phyloP scores from a whole-genome alignment of 306 rosid species.

The Erythrophleum fordii region DNA sequence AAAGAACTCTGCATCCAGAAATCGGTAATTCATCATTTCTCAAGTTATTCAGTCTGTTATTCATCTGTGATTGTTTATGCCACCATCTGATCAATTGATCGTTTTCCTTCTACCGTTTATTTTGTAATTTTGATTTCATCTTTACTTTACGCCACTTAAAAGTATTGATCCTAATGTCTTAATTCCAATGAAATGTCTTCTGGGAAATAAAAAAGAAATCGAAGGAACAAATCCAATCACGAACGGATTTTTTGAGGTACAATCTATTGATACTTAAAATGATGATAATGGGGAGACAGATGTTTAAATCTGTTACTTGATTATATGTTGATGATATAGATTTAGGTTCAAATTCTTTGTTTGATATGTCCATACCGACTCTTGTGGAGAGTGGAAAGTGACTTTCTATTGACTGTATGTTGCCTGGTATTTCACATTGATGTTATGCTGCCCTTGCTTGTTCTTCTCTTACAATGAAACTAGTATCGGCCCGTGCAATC shows the following conservation, averaged over 20 bases:
- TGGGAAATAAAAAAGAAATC: neutral
- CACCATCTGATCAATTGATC: neutral
- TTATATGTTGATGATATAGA: neutral
- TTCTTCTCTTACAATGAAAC: constrained; percentile 4
- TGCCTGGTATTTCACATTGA: neutral
- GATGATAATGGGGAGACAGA: neutral
- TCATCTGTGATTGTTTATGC: neutral
- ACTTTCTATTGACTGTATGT: neutral
- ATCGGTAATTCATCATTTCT: constrained; percentile 44
- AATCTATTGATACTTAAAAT: neutral
- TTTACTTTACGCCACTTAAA: neutral
- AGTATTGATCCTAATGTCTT: neutral
- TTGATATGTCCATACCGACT: neutral
- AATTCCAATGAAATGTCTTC: neutral
- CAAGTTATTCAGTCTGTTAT: neutral
- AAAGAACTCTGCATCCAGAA: constrained; percentile 49
- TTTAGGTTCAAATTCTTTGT: neutral
- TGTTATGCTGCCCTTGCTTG: neutral
- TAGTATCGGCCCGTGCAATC: no score
- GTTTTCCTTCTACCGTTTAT: neutral
- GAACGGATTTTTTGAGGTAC: neutral
- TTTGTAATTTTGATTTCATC: neutral
- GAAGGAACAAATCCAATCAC: neutral
- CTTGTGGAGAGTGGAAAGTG: neutral
- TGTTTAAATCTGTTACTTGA: neutral